Conservation (phyloP, 805 yeast genomes). For the Kodamaea laetipori region DNA sequence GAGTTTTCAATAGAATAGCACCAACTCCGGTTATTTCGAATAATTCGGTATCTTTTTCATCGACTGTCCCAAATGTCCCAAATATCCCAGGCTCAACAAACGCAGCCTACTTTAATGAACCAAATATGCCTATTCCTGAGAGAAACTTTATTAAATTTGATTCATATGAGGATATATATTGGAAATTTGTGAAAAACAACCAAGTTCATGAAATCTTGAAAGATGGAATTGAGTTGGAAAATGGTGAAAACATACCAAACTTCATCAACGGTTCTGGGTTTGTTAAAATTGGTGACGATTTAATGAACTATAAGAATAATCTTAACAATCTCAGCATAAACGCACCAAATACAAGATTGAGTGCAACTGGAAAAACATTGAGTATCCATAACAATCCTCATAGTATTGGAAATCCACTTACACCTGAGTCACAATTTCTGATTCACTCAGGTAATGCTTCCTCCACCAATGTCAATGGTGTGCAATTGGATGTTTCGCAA, state of each 20-base stretch:
- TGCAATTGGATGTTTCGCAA: constrained; percentile 16
- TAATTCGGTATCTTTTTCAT: background rate
- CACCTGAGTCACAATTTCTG: constrained; percentile 2
- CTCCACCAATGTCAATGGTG: constrained; percentile 6
- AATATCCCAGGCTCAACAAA: background rate
- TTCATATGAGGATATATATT: constrained; percentile 45
- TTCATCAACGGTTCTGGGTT: constrained; percentile 41
- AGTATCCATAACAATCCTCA: background rate
- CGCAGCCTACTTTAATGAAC: constrained; percentile 12
- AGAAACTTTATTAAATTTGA: constrained; percentile 18
- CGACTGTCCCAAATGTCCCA: background rate
- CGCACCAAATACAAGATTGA: constrained; percentile 14
- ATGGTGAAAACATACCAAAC: constrained; percentile 29
- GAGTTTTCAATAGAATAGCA: constrained; percentile 11
- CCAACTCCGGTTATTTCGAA: background rate
- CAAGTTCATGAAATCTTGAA: constrained; percentile 22
- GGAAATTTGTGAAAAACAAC: constrained; percentile 39
- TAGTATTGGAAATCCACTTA: background rate
- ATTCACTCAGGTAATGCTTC: background rate
- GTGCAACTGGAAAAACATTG: background rate
- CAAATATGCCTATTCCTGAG: constrained; percentile 16
- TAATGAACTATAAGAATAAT: constrained; percentile 27
- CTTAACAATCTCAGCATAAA: constrained; percentile 23
- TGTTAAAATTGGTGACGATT: constrained; percentile 30
- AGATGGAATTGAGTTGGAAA: constrained; percentile 32